Conservation (phyloP, 169 alveolate species). For the Cryptosporidium parvum region DNA sequence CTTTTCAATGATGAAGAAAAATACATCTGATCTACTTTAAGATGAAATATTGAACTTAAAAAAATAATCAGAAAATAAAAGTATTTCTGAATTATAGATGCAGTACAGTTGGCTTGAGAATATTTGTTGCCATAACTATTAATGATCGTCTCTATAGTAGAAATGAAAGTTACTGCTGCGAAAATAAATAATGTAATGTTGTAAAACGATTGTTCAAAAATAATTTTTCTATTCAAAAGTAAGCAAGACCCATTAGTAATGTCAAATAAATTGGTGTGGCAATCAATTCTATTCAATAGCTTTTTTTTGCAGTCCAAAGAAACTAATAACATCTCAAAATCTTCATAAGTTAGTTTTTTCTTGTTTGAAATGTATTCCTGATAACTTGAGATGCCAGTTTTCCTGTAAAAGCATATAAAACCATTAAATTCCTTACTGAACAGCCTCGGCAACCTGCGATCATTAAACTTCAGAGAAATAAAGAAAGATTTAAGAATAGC, state of each 20-base stretch:
- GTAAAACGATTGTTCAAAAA: constrained; percentile 23
- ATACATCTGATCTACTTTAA: constrained; percentile 10
- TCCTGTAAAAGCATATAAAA: background rate
- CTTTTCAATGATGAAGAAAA: background rate
- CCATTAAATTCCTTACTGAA: background rate
- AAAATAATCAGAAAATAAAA: background rate
- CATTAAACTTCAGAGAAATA: background rate
- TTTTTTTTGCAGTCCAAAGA: constrained; percentile 25
- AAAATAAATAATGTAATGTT: constrained; percentile 14
- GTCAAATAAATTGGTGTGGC: background rate
- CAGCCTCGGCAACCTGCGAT: background rate
- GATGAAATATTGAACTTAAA: constrained; percentile 6
- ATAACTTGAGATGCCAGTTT: background rate
- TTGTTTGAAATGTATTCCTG: constrained; percentile 1
- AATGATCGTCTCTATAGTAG: background rate
- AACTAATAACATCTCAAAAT: constrained; percentile 29
- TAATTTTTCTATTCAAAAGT: background rate
- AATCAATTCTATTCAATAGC: background rate
- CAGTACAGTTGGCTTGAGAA: background rate
- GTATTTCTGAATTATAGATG: background rate
- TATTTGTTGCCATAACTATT: background rate
- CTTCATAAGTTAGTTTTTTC: constrained; percentile 21
- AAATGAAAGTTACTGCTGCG: background rate
- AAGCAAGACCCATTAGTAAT: constrained; percentile 18
- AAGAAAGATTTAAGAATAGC: background rate